Evolutionary conservation across 495 filamentous ascomycete species (phyloP).

Genomic region (Terfezia claveryi): DNA sequence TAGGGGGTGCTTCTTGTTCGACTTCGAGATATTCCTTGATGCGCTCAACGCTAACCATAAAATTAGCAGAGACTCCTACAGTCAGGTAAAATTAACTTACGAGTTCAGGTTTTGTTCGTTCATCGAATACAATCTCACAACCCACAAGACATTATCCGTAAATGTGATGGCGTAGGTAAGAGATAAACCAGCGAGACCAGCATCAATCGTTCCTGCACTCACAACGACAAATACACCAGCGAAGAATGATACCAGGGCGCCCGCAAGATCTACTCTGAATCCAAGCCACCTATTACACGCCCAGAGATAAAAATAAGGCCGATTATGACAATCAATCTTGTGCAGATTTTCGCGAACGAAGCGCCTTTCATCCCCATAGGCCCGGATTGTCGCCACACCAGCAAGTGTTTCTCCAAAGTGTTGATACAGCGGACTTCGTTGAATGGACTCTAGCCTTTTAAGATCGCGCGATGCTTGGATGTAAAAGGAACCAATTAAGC

Average conservation of each 20-base stretch:
- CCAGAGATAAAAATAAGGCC: slow-evolving; percentile 94
- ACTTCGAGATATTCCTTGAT: slow-evolving; percentile 94
- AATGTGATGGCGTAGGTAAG: slow-evolving; percentile 97
- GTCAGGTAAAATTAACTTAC: not conserved
- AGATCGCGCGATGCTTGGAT: slow-evolving; percentile 77
- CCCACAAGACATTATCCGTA: slow-evolving; percentile 91
- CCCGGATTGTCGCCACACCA: slow-evolving; percentile 92
- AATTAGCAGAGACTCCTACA: slow-evolving; percentile 3
- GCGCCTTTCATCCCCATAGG: slow-evolving; percentile 81
- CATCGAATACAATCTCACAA: slow-evolving; percentile 79
- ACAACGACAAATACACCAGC: slow-evolving; percentile 77
- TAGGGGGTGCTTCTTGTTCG: slow-evolving; percentile 67
- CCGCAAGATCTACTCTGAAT: slow-evolving; percentile 73
- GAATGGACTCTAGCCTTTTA: slow-evolving; percentile 84
- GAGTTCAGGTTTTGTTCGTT: slow-evolving; percentile 99
- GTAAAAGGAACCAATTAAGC: slow-evolving; percentile 68
- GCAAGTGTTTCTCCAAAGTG: slow-evolving; percentile 93
- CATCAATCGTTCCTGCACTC: slow-evolving; percentile 66
- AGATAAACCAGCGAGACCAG: slow-evolving; percentile 84
- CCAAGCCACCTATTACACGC: slow-evolving; percentile 94
- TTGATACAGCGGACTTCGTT: slow-evolving; percentile 88
- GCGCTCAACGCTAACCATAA: slow-evolving; percentile 46
- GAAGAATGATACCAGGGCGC: slow-evolving; percentile 83
- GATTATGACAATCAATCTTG: slow-evolving; percentile 71
- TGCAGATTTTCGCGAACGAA: slow-evolving; percentile 85